A percentile compares a stretch with the other conserved stretches of the same genome.
Evolutionary conservation across 257 asterid species (phyloP).

Genomic region (Fraxinus pennsylvanica): DNA sequence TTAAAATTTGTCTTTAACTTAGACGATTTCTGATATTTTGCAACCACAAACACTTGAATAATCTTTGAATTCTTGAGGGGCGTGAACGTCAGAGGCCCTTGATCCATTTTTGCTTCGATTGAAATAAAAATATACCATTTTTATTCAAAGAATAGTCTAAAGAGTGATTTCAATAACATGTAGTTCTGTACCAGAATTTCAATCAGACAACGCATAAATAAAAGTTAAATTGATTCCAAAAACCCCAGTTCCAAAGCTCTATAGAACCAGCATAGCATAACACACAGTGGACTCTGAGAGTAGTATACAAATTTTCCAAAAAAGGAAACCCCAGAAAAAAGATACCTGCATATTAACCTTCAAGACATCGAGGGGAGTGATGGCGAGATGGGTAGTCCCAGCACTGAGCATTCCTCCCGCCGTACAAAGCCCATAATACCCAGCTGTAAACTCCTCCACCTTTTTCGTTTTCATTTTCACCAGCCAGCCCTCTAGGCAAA

Average conservation of each 20-base stretch:
- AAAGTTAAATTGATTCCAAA: too few species aligned
- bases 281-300: not conserved
- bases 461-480: slow-evolving; percentile 1
- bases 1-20: not conserved
- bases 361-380: slow-evolving; percentile 78
- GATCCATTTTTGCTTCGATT: not conserved
- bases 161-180: not conserved
- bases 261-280: not conserved
- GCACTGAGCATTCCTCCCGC: slow-evolving; percentile 73
- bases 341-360: slow-evolving; percentile 77
- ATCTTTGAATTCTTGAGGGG: not conserved
- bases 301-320: not conserved
- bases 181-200: not conserved
- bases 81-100: not conserved
- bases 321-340: not conserved
- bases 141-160: not conserved
- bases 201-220: not conserved
- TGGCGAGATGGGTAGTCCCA: slow-evolving; percentile 68
- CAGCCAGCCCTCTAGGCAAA: not conserved
- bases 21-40: not conserved
- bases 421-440: slow-evolving; percentile 59
- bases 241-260: not conserved
- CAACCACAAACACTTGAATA: not conserved
- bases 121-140: not conserved
- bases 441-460: slow-evolving; percentile 57